Base-by-base conservation (phyloP, 1,284 basidiomycete species). In the Apiotrichum montevideense region DNA sequence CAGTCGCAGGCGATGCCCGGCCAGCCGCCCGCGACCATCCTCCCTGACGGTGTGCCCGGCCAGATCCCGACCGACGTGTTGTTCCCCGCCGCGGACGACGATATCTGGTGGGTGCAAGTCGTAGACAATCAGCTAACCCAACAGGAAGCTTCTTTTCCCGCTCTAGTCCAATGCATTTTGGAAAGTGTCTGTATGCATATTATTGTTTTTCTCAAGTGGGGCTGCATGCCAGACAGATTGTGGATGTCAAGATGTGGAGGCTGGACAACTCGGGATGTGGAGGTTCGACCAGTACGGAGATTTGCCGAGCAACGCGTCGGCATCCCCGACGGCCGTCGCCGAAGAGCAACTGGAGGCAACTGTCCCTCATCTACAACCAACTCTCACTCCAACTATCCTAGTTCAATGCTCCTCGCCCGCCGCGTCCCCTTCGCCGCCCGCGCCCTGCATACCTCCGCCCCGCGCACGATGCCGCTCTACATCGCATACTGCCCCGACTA, bases 401-500 rank as follows among this genome's bases (percentile, higher is more conserved):
- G 8, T 13, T 13, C 41, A 11, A 42, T 14, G 6, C 11, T 6
- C 41, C 41, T 42, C 41, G n/a, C 41, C 41, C 49, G 9, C 50
- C 37, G 9, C 8, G 9, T 63, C 51, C 44, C 45, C 11, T 34
- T 39, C 49, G 4, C 48, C 42, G 34, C 35, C 4, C 48, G 14
- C 54, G 55, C 50, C 2, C 47, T 58, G 43, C 40, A 42, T 51
- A 57, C 53, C 11, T 37, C 59, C 4, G 15, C n/a, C 35, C 14
- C 34, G 21, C 11, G 51, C 52, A 29, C 37, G 42, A 72, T 72
- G 70, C 70, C 70, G 10, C 57, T 65, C 35, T 72, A 65, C 64
- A 32, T 72, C 43, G 58, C 56, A 59, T 72, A 70, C 66, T 70
- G 69, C 55, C 72, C 73, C 32, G 73, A 75, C 63, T 67, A 73